Evolutionary conservation across 352 stramenopile genomes (phyloP).

Genomic region (Phytophthora pini): DNA sequence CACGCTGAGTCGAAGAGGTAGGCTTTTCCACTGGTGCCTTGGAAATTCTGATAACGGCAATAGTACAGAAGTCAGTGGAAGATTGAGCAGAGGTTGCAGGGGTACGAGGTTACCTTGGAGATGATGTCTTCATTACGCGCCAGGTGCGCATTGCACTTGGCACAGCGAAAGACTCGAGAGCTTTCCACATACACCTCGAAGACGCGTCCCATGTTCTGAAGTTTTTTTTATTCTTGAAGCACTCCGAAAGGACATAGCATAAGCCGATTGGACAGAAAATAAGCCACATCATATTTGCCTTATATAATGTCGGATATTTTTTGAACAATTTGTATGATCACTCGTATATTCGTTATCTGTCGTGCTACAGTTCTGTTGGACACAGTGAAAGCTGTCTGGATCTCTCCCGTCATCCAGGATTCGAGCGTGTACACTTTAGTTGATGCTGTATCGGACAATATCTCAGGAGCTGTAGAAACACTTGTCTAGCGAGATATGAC

Average conservation of each 20-base stretch:
- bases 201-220: conserved; percentile 65
- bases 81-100: background rate
- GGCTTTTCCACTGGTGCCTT: conserved; percentile 86
- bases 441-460: too few relatives aligned
- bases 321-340: too few relatives aligned
- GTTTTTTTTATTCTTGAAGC: conserved; percentile 11
- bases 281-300: too few relatives aligned
- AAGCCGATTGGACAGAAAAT: too few relatives aligned
- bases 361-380: background rate
- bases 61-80: background rate
- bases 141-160: conserved; percentile 91
- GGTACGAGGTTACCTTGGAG: conserved; percentile 78
- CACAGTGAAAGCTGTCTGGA: background rate
- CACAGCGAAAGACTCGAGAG: conserved; percentile 90
- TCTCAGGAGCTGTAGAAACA: background rate
- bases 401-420: background rate
- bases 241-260: background rate
- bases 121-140: conserved; percentile 94
- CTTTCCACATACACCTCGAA: conserved; percentile 94
- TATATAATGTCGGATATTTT: too few relatives aligned
- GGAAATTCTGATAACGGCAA: conserved; percentile 63
- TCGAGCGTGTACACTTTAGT: too few relatives aligned
- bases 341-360: too few relatives aligned
- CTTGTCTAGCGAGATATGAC: background rate
- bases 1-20: conserved; percentile 94